These are phyloP conservation scores for Strigomonas oncopelti DNA, from an alignment of 208 protist genomes.

Conservation along the genomic window DNA sequence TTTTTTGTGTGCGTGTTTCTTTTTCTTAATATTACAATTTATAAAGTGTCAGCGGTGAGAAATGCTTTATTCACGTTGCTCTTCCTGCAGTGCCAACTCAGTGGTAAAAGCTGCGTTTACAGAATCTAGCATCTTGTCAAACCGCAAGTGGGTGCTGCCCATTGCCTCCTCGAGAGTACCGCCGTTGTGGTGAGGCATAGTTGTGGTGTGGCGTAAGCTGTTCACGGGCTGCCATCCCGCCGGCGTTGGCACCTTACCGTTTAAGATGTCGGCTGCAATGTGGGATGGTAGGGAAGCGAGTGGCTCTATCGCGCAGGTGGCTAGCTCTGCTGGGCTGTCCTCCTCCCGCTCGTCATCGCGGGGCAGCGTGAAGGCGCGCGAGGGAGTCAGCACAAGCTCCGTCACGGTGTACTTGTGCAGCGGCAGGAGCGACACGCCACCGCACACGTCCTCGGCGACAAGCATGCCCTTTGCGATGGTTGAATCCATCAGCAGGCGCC, in stretches of 20 bases:
- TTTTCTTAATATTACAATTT: not conserved
- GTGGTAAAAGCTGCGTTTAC: conserved; percentile 32
- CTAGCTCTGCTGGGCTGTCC: not conserved
- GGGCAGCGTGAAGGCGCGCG: conserved; percentile 13
- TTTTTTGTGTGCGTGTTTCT: too few relatives aligned
- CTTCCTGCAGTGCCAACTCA: conserved; percentile 21
- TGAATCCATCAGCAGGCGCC: conserved; percentile 58
- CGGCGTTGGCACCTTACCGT: not conserved
- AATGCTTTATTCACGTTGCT: conserved; percentile 15
- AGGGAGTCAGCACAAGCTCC: conserved; percentile 59
- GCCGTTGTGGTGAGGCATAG: too few relatives aligned
- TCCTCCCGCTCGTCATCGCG: conserved; percentile 2
- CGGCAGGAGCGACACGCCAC: conserved; percentile 73
- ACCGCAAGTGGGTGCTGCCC: too few relatives aligned
- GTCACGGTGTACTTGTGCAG: conserved; percentile 64
- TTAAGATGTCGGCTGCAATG: too few relatives aligned
- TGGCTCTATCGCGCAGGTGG: too few relatives aligned
- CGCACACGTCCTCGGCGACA: conserved; percentile 68
- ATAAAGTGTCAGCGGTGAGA: too few relatives aligned
- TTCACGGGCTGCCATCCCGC: too few relatives aligned
- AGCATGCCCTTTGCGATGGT: conserved; percentile 57
- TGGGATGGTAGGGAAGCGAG: too few relatives aligned
- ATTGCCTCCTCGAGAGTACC: too few relatives aligned
- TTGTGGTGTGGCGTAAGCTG: too few relatives aligned
- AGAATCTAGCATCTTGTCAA: conserved; percentile 21